Conservation (phyloP, 2,329 filamentous ascomycete species). For the Neoarthrinium moseri region DNA sequence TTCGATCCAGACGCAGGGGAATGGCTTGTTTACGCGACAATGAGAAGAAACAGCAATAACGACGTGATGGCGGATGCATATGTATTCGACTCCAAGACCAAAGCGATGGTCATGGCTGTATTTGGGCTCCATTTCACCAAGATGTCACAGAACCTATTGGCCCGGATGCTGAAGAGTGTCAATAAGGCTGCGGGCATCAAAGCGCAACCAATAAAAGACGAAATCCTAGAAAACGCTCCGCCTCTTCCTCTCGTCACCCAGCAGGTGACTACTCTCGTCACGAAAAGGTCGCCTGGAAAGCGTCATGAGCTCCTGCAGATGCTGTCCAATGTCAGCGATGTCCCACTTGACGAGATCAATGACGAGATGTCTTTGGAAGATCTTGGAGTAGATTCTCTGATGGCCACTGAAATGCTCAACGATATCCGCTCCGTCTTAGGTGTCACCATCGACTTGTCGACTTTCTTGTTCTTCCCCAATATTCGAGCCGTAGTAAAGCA, state of each 20-base stretch:
- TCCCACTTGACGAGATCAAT: slow-evolving; percentile 13
- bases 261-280: neutral
- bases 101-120: slow-evolving; percentile 17
- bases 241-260: no score
- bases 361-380: slow-evolving; percentile 10
- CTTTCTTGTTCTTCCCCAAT: slow-evolving; percentile 14
- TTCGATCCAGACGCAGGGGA: slow-evolving; percentile 17
- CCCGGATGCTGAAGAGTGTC: slow-evolving; percentile 12
- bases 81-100: slow-evolving; percentile 15
- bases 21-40: slow-evolving; percentile 15
- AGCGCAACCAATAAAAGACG: neutral
- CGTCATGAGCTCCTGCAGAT: slow-evolving; percentile 12
- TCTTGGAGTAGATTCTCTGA: slow-evolving; percentile 18
- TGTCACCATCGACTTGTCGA: slow-evolving; percentile 15
- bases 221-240: no score
- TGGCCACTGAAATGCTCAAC: slow-evolving; percentile 15
- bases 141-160: slow-evolving; percentile 10
- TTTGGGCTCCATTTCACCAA: slow-evolving; percentile 16
- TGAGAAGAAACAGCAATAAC: slow-evolving; percentile 13
- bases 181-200: slow-evolving; percentile 8
- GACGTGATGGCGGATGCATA: slow-evolving; percentile 13
- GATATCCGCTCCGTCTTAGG: slow-evolving; percentile 14
- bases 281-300: neutral
- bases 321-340: slow-evolving; percentile 17
- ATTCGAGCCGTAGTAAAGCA: slow-evolving; percentile 12